A percentile compares a stretch with the other conserved stretches of the same genome.
phyloP scores from a whole-genome alignment of 208 protist genomes.

The Trypanosomatidae sp. region DNA sequence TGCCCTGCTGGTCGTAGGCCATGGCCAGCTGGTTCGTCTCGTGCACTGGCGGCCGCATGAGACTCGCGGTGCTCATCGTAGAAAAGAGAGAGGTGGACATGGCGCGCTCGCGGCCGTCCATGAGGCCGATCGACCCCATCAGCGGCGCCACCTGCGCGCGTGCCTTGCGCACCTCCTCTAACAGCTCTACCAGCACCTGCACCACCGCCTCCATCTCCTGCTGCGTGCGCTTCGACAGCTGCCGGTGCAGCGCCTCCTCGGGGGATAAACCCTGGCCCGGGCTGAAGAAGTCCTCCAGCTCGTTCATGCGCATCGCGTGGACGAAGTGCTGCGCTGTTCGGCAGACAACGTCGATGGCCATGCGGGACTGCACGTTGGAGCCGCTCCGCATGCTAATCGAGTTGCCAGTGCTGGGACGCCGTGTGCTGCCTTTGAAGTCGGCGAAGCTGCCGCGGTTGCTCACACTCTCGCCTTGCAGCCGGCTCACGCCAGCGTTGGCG shows the following conservation, averaged over 20 bases:
- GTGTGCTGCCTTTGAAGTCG: background rate
- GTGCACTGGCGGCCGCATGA: constrained; percentile 51
- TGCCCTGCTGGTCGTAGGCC: constrained; percentile 56
- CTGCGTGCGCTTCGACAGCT: constrained; percentile 19
- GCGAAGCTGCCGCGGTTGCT: constrained; percentile 12
- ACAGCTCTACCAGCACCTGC: constrained; percentile 41
- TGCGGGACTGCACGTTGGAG: background rate
- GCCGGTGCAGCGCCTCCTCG: constrained; percentile 26
- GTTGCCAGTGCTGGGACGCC: constrained; percentile 6
- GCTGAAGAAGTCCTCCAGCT: constrained; percentile 42
- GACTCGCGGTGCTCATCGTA: constrained; percentile 54
- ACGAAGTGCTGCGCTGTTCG: constrained; percentile 46
- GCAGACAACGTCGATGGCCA: constrained; percentile 31
- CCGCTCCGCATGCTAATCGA: constrained; percentile 3
- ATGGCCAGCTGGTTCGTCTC: constrained; percentile 55
- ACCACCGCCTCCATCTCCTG: constrained; percentile 39
- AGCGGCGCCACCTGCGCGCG: constrained; percentile 17
- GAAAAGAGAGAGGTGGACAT: too few relatives aligned
- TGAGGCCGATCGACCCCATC: constrained; percentile 9
- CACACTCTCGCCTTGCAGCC: constrained; percentile 11
- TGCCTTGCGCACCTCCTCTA: constrained; percentile 40
- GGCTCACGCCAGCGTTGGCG: background rate
- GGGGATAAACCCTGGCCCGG: background rate
- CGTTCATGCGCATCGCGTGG: constrained; percentile 46
- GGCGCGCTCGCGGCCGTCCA: constrained; percentile 1